Base-by-base conservation (phyloP, 768 basidiomycete species). In the Trametes gibbosa region DNA sequence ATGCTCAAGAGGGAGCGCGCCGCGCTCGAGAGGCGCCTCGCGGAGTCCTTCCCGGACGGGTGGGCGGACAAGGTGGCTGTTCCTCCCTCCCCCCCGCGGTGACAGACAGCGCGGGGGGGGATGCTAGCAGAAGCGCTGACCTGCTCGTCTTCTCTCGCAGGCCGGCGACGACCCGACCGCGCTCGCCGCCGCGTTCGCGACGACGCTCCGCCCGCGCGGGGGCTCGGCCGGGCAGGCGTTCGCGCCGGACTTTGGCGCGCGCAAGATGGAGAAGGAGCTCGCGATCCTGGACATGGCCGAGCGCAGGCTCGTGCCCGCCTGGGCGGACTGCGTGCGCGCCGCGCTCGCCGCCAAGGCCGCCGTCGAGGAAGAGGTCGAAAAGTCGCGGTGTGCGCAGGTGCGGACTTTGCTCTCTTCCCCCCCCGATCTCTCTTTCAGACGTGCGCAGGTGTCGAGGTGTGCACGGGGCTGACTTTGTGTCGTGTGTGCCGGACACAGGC, bases 301-400 rank as follows among this genome's bases (percentile, higher is more conserved):
- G 42, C 66, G 68, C 3, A 67, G 71, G 14, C 71, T 83, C 1
- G 51, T 70, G 0, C 34, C 55, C 3, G 74, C 80, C 0, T 86
- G 84, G 84, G 76, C 81, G 59, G 64, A 55, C 0, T 81, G 81
- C 55, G 72, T 83, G 2, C 65, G 70, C 45, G 72, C 73, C 19
- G 79, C 79, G 4, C 59, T 79, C 16, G 49, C 54, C 8, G 66
- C 65, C 17, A 80, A 78, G 52, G 56, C 77, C 14, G 69, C 72
- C 0, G 71, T 82, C 0, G 81, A 83, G 59, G 82, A 85, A 41
- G 84, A 85, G 65, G 41, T 82, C 0, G 64, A 64, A 5, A 82
- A 80, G 64, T 77, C 76, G 7, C 65, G 66, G 16, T 59, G 69
- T 37, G 76, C 76, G 2, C 72, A 82, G 69, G 84, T 85, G 59